Percentiles rank a stretch among this genome's conserved stretches.
Evolutionary conservation across 306 rosid species (phyloP).

Genomic region (Malus domestica): ASM211411v1 NC_041800.1:4184501-4185000

Average conservation of each 20-base stretch:
- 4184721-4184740: neutral
- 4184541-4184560: neutral
- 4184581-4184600: neutral
- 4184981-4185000: no score
- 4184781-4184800: neutral
- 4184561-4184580: neutral
- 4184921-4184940: neutral
- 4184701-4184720: neutral
- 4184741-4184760: neutral
- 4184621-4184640: neutral
- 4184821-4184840: neutral
- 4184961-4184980: no score
- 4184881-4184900: neutral
- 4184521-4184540: neutral
- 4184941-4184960: neutral
- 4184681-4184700: neutral
- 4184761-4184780: neutral
- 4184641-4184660: neutral
- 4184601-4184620: neutral
- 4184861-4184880: neutral
- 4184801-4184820: neutral
- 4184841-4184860: neutral
- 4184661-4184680: neutral
- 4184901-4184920: neutral
- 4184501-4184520: conserved; percentile 1